These are phyloP conservation scores for Phaseolus coccineus DNA, from an alignment of 331 rosid species.

Conservation along the genomic window DNA sequence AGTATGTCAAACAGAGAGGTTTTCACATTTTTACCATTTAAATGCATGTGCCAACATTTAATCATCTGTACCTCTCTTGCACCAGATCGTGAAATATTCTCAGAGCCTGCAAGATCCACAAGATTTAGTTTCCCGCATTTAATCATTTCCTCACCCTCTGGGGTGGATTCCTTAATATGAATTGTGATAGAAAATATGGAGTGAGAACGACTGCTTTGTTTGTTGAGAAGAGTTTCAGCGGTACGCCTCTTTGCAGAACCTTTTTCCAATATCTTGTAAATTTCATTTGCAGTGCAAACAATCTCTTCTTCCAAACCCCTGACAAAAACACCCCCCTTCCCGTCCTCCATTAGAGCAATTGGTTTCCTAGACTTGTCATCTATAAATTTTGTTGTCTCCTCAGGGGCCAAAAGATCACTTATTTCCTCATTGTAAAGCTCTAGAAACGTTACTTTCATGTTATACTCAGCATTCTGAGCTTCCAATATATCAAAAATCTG, in stretches of 20 bases:
- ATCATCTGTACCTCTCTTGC: slow-evolving; percentile 87
- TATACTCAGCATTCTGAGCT: slow-evolving; percentile 96
- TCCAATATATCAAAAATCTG: slow-evolving; percentile 96
- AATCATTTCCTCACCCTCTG: slow-evolving; percentile 99
- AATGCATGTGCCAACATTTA: slow-evolving; percentile 22
- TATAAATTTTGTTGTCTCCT: slow-evolving; percentile 81
- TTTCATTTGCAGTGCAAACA: slow-evolving; percentile 96
- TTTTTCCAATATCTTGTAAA: slow-evolving; percentile 95
- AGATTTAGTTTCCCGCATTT: slow-evolving; percentile 98
- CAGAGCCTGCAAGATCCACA: slow-evolving; percentile 99
- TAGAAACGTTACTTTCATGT: slow-evolving; percentile 96
- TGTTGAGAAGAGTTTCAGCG: slow-evolving; percentile 98
- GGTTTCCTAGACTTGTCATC: slow-evolving; percentile 98
- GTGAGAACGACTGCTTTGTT: slow-evolving; percentile 99
- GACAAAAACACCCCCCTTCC: slow-evolving; percentile 97
- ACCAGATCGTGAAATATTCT: slow-evolving; percentile 99
- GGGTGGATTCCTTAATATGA: slow-evolving; percentile 98
- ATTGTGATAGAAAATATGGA: slow-evolving; percentile 99
- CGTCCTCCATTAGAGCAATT: slow-evolving; percentile 99
- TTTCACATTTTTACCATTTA: slow-evolving; percentile 17
- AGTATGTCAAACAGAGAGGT: slow-evolving; percentile 13
- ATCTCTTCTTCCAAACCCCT: slow-evolving; percentile 99
- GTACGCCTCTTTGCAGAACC: slow-evolving; percentile 99
- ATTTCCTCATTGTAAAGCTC: slow-evolving; percentile 99
- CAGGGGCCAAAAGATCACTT: slow-evolving; percentile 93